Percentiles rank a stretch among this genome's conserved stretches.
phyloP scores from a whole-genome alignment of 1,284 basidiomycete species.

The Moesziomyces sp. region DNA sequence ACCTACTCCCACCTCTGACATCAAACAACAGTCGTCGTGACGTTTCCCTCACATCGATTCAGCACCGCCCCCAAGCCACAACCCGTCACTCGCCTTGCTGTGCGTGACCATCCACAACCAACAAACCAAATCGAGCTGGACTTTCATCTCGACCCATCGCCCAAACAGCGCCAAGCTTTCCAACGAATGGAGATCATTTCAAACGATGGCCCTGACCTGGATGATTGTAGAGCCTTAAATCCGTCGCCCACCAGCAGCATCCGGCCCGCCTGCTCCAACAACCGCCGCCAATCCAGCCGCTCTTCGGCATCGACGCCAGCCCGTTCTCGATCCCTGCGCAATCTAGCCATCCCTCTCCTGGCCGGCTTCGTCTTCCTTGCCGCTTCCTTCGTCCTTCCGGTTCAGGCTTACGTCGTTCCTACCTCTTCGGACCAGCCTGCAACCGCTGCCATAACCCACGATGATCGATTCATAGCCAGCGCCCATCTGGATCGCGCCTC shows the following conservation, averaged over 20 bases:
- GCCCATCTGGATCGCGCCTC: conserved; percentile 10
- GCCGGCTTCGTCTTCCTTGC: conserved; percentile 15
- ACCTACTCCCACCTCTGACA: background rate
- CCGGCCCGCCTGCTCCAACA: conserved; percentile 41
- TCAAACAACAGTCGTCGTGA: no score
- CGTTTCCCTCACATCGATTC: conserved; percentile 1
- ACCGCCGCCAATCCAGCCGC: conserved; percentile 16
- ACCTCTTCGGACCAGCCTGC: conserved; percentile 5
- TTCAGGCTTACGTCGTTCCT: conserved; percentile 30
- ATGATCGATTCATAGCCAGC: conserved; percentile 41
- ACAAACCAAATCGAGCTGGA: background rate
- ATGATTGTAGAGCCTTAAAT: conserved; percentile 53
- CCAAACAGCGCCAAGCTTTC: background rate
- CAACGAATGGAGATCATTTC: conserved; percentile 46
- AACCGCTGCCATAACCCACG: conserved; percentile 20
- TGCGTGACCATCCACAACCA: background rate
- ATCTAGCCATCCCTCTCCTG: conserved; percentile 7
- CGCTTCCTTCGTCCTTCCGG: conserved; percentile 11
- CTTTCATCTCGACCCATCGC: background rate
- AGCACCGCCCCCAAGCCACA: conserved; percentile 6
- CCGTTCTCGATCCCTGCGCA: conserved; percentile 7
- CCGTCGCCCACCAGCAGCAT: conserved; percentile 26
- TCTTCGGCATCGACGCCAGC: background rate
- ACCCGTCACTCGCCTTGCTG: background rate
- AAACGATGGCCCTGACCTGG: conserved; percentile 45